Conservation (phyloP, 257 asterid species). For the Cynanchum wilfordii region DNA sequence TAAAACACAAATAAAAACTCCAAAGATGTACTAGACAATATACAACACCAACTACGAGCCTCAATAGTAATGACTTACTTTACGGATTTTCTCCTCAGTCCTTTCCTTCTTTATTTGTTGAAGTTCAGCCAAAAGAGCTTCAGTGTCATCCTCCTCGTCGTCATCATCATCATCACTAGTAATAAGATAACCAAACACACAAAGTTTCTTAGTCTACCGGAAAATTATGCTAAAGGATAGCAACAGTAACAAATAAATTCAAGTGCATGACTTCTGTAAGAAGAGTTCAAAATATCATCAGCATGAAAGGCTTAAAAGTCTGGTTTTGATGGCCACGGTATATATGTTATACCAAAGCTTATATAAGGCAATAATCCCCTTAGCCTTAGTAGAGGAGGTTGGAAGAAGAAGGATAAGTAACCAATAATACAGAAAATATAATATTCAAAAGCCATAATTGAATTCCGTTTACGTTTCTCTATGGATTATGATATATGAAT, state of each 20-base stretch:
- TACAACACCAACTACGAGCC: background rate
- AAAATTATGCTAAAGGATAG: background rate
- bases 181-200: slow-evolving; percentile 10
- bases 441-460: background rate
- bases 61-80: slow-evolving; percentile 38
- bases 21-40: background rate
- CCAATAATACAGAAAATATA: background rate
- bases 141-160: slow-evolving; percentile 70
- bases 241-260: background rate
- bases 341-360: background rate
- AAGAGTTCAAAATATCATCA: background rate
- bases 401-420: background rate
- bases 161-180: slow-evolving; percentile 46
- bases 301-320: background rate
- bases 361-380: background rate
- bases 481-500: background rate
- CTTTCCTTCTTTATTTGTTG: slow-evolving; percentile 84
- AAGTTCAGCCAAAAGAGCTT: slow-evolving; percentile 91
- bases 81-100: slow-evolving; percentile 75
- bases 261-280: no score
- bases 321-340: background rate
- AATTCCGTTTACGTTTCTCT: background rate
- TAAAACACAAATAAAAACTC: background rate
- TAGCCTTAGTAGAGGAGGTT: background rate
- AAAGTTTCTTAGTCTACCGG: background rate